Evolutionary conservation across 768 basidiomycete genomes (phyloP), one percentile per base, ranked within the genome.

Genomic region (Auricularia cornea): DNA sequence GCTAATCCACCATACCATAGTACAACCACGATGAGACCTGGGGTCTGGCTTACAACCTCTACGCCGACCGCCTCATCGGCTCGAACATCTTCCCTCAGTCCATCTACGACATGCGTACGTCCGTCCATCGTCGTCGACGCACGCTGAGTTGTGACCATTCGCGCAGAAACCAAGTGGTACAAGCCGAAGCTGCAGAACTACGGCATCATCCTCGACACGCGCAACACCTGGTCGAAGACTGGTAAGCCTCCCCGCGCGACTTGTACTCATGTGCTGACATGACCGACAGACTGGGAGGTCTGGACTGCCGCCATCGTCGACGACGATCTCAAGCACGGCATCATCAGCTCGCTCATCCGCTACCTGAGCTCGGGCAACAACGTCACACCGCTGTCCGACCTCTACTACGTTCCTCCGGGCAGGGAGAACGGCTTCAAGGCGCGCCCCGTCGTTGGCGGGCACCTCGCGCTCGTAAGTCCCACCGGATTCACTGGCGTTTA

Each of bases 41-140:
- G 85, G 83, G 83, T 3, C 67, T 86, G 31, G 73, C 81, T 11
- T 88, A 89, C 73, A 87, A 88, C 73, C 68, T 89, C 59, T 86
- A 79, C 62, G 83, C 79, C 12, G 86, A 87, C 69, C 81, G 78
- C 68, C 73, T 88, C 48, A 71, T 88, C 59, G 79, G 79, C 41
- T 77, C 83, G 23, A 78, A 81, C 57, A 70, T 88, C 20, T 83
- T 88, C 73, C 81, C 81, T 3, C 57, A 68, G 10, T 78, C 76
- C 14, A 69, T 84, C 18, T 83, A 81, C 68, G 66, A 74, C 31
- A 78, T 79, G 76, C 82, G 81, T 80, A 68, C 72, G 78, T 69
- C 64, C 40, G 12, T 59, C 60, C 41, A 35, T 64, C 11, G 57
- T 28, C 35, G 33, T 30, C 28, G 11, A 38, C 62, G 52, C 12